Base-by-base conservation (phyloP, 768 basidiomycete genomes). In the Solioccasus polychromus region DNA sequence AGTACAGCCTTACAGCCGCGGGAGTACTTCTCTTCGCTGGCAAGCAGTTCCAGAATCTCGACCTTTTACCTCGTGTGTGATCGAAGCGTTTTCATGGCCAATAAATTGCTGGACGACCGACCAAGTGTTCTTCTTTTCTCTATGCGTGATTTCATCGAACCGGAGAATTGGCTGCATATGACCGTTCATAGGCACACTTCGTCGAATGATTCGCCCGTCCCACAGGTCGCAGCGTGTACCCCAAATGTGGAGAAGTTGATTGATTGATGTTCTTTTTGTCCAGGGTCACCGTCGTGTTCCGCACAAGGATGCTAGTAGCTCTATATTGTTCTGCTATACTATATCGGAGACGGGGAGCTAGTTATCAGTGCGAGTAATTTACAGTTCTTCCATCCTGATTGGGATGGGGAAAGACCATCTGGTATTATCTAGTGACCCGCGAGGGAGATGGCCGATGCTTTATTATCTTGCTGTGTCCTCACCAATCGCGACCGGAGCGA, bases 171-270 rank as follows among this genome's bases (percentile, higher is more conserved):
- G 15, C 30, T 31, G 15, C 38, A 42, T 52, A 52, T 44, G 37
- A 43, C 35, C 26, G 18, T 35, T 55, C 53, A 45, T 43, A 52
- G 59, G 59, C 40, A 51, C 52, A 12, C 41, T 55, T 61, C 53
- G 44, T 14, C n/a, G 34, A 42, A n/a, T 5, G 59, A 59, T 58
- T 48, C 56, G 28, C 56, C 43, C n/a, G 22, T 50, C 46, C 42
- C 46, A 50, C 42, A 47, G 22, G 36, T 20, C 45, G 28, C 30
- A 39, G 38, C 32, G n/a, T 19, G 45, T 25, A 20, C 37, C 50
- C 45, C 44, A 46, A 52, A 47, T 23, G 42, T 26, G 49, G 47
- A 49, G 47, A 22, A 17, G 5, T 28, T n/a, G 30, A 40, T 44
- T 52, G 39, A 9, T 44, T 24, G 3, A 31, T 15, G 28, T 28